A percentile compares a stretch with the other conserved stretches of the same genome.
Conservation (phyloP, 768 basidiomycete species). For the Lactarius hatsudake region DNA sequence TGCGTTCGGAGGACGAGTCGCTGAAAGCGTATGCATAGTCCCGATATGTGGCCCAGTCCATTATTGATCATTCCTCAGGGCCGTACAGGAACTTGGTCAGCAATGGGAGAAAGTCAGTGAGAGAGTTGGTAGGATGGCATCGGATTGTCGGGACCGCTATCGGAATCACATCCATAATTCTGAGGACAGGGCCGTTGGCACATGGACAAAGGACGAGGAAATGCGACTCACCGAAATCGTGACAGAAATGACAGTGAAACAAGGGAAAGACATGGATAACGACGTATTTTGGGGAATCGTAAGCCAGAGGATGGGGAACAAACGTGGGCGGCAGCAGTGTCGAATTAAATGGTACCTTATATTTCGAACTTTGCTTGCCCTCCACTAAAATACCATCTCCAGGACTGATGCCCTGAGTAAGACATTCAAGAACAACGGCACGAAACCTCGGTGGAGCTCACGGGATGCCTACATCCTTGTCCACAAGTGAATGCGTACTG, state of each 20-base stretch:
- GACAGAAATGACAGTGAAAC: constrained; percentile 65
- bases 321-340: constrained; percentile 77
- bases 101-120: constrained; percentile 78
- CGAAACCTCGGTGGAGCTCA: constrained; percentile 68
- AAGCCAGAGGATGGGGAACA: constrained; percentile 72
- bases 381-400: not conserved
- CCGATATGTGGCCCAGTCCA: not conserved
- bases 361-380: not conserved
- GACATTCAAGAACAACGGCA: constrained; percentile 67
- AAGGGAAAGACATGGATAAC: constrained; percentile 70
- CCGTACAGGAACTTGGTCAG: constrained; percentile 65
- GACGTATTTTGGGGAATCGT: constrained; percentile 85
- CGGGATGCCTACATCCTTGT: constrained; percentile 79
- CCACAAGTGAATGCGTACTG: constrained; percentile 56
- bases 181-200: constrained; percentile 57
- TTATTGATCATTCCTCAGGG: constrained; percentile 41
- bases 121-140: constrained; percentile 68
- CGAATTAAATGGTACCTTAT: constrained; percentile 73
- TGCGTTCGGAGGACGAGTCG: constrained; percentile 57
- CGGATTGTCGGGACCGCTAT: constrained; percentile 83
- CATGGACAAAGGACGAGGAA: constrained; percentile 81
- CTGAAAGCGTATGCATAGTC: constrained; percentile 53
- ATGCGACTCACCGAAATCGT: constrained; percentile 71
- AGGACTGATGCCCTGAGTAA: constrained; percentile 80
- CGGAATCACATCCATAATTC: constrained; percentile 77